phyloP scores from a whole-genome alignment of 2,329 filamentous ascomycete species.

The Arthrobotrys pseudoclavata region DNA sequence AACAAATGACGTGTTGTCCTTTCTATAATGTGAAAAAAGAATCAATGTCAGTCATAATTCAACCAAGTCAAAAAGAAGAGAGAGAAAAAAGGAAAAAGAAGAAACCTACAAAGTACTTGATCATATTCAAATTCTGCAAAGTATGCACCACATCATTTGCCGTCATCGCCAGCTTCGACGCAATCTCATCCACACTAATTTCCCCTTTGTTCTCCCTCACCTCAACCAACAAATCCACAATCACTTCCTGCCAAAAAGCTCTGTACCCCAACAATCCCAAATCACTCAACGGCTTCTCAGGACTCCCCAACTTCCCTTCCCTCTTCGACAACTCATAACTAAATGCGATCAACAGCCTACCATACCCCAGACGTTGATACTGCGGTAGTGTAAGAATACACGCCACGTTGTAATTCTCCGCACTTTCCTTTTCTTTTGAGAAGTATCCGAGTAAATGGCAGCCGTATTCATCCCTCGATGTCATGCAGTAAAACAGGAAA shows the following conservation, averaged over 20 bases:
- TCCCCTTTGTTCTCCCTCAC: conserved; percentile 77
- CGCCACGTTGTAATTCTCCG: conserved; percentile 96
- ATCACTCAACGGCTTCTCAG: conserved; percentile 96
- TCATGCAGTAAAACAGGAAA: conserved; percentile 99
- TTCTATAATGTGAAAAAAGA: conserved; percentile 69
- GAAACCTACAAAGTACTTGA: conserved; percentile 80
- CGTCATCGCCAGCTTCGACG: conserved; percentile 88
- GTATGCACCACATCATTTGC: conserved; percentile 96
- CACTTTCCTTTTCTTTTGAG: conserved; percentile 97
- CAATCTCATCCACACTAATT: conserved; percentile 88
- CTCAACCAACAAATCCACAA: conserved; percentile 86
- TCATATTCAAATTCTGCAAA: conserved; percentile 91
- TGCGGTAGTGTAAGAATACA: conserved; percentile 97
- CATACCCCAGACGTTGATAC: conserved; percentile 94
- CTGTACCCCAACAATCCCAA: conserved; percentile 92
- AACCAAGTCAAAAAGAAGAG: not conserved
- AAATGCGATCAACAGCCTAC: conserved; percentile 93
- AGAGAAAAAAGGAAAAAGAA: not conserved
- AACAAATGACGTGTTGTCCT: conserved; percentile 94
- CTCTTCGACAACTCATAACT: conserved; percentile 97
- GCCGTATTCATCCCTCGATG: conserved; percentile 85
- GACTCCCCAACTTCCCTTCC: conserved; percentile 93
- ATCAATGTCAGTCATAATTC: conserved; percentile 2
- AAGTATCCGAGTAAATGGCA: conserved; percentile 99
- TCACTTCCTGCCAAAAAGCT: conserved; percentile 97